Base-by-base conservation (phyloP, 2,329 filamentous ascomycete species). In the Didymella keratinophila region DNA sequence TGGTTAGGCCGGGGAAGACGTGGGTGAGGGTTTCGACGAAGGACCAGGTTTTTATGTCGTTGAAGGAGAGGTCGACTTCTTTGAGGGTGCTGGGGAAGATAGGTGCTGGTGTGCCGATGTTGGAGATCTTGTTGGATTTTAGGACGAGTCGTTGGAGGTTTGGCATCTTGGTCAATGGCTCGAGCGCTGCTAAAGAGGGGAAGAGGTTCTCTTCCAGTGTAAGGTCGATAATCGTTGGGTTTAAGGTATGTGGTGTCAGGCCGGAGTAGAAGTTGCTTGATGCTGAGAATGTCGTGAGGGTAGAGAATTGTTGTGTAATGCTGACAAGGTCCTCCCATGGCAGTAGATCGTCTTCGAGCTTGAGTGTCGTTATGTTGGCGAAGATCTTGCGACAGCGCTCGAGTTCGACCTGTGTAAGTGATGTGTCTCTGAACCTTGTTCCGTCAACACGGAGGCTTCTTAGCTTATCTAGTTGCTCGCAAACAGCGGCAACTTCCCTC, bases 131-230 rank as follows among this genome's bases (percentile, higher is more conserved):
- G 78, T 96, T 96, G 49, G 88, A 87, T 67, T 96, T 94, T 50
- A 98, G 83, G 4, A 81, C 79, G 7, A 88, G 76, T 6, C 78
- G 78, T 20, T 77, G 69, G 4, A 87, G 75, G 6, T 78, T 77
- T 4, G 80, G 77, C 51, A 93, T 85, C 0, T 88, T 78, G 52
- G 83, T 86, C 47, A 94, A 80, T 25, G 82, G 78, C 2, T 79
- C 73, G 3, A 93, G 65, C 47, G 88, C 84, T 1, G 82, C 78
- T 20, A 93, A 73, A 8, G 81, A 79, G 1, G 79, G 80, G 70
- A 95, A 89, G 27, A 83, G 78, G 72, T 95, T 95, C 74, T 86
- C 88, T 66, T 93, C 90, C 11, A 96, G 81, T 51, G 86, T 87
- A 3, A 95, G 71, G 3, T 86, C 85, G 2, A 82, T 86, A 4